These are phyloP conservation scores for Globisporangium takayamanum DNA, from an alignment of 352 stramenopile species.

Conservation along the genomic window DNA sequence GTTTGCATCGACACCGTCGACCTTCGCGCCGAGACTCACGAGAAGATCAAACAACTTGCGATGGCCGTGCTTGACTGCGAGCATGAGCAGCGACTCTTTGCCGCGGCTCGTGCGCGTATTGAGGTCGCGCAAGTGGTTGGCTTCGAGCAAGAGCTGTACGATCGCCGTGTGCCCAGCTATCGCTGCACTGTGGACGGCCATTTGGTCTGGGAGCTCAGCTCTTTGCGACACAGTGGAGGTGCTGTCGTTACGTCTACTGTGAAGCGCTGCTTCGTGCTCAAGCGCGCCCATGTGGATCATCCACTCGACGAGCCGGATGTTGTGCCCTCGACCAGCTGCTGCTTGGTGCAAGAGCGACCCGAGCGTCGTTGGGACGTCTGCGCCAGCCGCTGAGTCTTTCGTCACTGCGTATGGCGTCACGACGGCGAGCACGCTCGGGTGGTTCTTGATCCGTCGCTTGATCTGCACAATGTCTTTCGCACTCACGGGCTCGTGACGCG, in stretches of 20 bases:
- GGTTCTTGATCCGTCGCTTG: constrained; percentile 6
- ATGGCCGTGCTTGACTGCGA: constrained; percentile 20
- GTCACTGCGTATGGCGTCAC: background rate
- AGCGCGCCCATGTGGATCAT: constrained; percentile 29
- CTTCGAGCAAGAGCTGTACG: constrained; percentile 19
- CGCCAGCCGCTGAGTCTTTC: background rate
- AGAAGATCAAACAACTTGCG: constrained; percentile 14
- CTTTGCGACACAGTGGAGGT: background rate
- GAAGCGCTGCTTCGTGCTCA: constrained; percentile 11
- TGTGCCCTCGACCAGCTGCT: constrained; percentile 19
- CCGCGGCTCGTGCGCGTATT: constrained; percentile 21
- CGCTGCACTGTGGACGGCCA: constrained; percentile 20
- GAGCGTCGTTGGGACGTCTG: background rate
- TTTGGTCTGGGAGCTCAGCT: constrained; percentile 8
- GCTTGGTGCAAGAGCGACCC: constrained; percentile 19
- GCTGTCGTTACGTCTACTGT: constrained; percentile 3
- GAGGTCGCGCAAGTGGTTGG: constrained; percentile 21
- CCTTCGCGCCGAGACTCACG: constrained; percentile 12
- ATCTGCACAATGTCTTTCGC: background rate
- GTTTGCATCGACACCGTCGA: constrained; percentile 16
- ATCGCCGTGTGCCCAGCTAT: constrained; percentile 18
- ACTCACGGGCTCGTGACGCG: too few relatives aligned
- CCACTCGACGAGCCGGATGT: constrained; percentile 27
- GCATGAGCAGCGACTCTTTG: constrained; percentile 22
- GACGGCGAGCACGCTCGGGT: background rate